Evolutionary conservation across 1,139 yeast species (phyloP).

Genomic region (Ogataea hybrid): DNA sequence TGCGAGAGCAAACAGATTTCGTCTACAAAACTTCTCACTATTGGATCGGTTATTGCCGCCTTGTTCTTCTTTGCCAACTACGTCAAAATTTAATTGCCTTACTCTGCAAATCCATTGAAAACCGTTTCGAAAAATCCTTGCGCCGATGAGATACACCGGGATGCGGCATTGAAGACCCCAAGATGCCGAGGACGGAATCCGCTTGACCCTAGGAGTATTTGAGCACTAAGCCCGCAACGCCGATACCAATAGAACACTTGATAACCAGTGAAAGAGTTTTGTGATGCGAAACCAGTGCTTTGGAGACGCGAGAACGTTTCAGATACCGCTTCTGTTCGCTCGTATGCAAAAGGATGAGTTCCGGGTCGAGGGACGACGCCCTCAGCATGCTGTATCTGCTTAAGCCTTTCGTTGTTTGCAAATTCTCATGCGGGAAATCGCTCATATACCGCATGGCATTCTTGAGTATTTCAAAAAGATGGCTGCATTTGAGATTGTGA

Average conservation of each 20-base stretch:
- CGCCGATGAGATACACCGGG: conserved; percentile 8
- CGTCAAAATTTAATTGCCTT: conserved; percentile 7
- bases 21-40: background rate
- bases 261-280: conserved; percentile 20
- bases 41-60: conserved; percentile 1
- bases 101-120: conserved; percentile 11
- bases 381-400: conserved; percentile 30
- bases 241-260: conserved; percentile 26
- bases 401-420: conserved; percentile 22
- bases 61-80: conserved; percentile 5
- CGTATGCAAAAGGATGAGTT: conserved; percentile 19
- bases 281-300: conserved; percentile 10
- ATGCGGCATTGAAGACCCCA: conserved; percentile 7
- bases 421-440: conserved; percentile 28
- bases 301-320: conserved; percentile 3
- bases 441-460: conserved; percentile 36
- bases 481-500: conserved; percentile 27
- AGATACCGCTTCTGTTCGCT: conserved; percentile 16
- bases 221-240: conserved; percentile 23
- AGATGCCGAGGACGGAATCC: conserved; percentile 11
- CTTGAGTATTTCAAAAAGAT: conserved; percentile 39
- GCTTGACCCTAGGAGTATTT: conserved; percentile 13
- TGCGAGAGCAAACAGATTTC: background rate
- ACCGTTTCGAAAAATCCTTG: conserved; percentile 13
- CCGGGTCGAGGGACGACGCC: conserved; percentile 10